Evolutionary conservation across 78 protist species (phyloP), one percentile per base, ranked within the genome.

Genomic region (Parvularia atlantis): DNA sequence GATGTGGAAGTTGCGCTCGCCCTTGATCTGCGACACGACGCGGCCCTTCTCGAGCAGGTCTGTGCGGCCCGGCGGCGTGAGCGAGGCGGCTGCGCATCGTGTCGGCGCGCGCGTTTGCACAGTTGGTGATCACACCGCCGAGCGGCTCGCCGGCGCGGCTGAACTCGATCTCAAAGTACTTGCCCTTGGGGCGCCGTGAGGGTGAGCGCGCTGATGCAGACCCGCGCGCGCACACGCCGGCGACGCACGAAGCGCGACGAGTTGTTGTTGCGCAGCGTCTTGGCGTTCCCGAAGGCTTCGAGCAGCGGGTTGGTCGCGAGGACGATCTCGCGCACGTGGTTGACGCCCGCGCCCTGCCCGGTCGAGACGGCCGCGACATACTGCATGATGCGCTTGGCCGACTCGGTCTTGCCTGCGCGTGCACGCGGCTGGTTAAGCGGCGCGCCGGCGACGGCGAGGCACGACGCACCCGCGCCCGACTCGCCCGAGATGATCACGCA

Each of bases 271-370:
- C 91, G 76, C 30, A 73, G 30, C 14, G 97, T 93, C 76, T 83
- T 87, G 57, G 97, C 95, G 68, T 93, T 93, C n/a, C 97, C 97
- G 52, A 93, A 93, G 36, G 95, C 91, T 69, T 93, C 97, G 46
- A 93, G 73, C 33, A 93, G 17, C 20, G 94, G 95, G 78, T 93
- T 89, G n/a, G 84, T 60, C 37, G 50, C 84, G 41, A 86, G 43
- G 66, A 90, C 61, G 24, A 76, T 76, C 33, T 61, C 52, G 52
- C 69, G 77, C 2, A 82, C 84, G 20, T 77, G 50, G 39, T 76
- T 82, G 41, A 83, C 80, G 17, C 13, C 35, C 16, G 16, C 30
- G 19, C 24, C 28, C 2, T 68, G 68, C 19, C 43, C 69, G 33
- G 73, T 69, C 24, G 82, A 48, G 30, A 89, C 89, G 22, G 35